Base-by-base conservation (phyloP, 2,329 filamentous ascomycete genomes). In the Byssothecium circinans region DNA sequence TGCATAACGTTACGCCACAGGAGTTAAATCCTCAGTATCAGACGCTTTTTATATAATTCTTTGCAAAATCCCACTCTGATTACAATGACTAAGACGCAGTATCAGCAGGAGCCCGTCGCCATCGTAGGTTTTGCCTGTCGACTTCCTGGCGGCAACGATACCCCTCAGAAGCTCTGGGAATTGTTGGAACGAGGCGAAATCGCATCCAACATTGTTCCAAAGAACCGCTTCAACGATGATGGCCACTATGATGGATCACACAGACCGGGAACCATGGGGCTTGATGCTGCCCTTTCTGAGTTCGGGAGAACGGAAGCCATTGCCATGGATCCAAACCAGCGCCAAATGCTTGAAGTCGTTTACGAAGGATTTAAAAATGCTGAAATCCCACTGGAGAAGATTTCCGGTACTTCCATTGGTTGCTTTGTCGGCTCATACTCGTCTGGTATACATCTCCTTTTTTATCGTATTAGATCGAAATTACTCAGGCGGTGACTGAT, bases 291-390 rank as follows among this genome's bases (percentile, higher is more conserved):
- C 0, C 56, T 58, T 33, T 62, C 58, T 36, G 34, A 42, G 8
- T 50, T 60, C 20, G 35, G 38, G 7, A 18, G 33, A 1, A 14
- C 42, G 5, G 60, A 64, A 22, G 34, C 52, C 8, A 43, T 37
- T 11, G 12, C 5, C 4, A 33, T 50, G 27, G 64, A 68, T 32
- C 62, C 62, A 2, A 57, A 67, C 18, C 64, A 68, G 23, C 45
- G 63, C 2, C 47, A 49, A 5, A 25, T 65, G 8, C 57, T 68
- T 3, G 65, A 69, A 32, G 57, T 65, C 0, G 57, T 52, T 0
- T 47, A 52, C 8, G 68, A 74, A 49, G 63, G 67, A 1, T 47
- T 81, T 2, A 67, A 74, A 38, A 65, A 61, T 50, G 62, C 56
- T 23, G 67, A 61, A 6, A 40, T 53, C 8, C 25, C 43, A 8